phyloP scores from a whole-genome alignment of 1,139 yeast genomes.

The Yamadazyma aaseri region DNA sequence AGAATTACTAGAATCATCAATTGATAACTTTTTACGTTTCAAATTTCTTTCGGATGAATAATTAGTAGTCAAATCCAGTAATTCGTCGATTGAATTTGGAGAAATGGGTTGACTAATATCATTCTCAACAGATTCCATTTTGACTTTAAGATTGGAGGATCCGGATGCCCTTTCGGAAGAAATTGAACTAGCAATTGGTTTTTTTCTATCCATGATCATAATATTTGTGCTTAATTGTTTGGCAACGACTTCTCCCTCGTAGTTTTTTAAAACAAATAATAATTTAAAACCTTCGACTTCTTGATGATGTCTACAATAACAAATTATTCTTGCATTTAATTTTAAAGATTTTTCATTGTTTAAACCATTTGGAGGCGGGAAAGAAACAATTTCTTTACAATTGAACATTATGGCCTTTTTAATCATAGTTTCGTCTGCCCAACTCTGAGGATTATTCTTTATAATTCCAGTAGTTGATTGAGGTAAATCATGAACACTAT shows the following conservation, averaged over 20 bases:
- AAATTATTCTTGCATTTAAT: conserved; percentile 81
- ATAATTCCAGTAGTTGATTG: conserved; percentile 23
- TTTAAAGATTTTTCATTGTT: conserved; percentile 53
- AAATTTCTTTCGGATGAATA: conserved; percentile 37
- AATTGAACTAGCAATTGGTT: conserved; percentile 20
- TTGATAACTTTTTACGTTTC: conserved; percentile 44
- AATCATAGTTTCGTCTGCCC: conserved; percentile 73
- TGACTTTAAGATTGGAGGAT: conserved; percentile 7
- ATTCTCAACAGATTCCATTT: conserved; percentile 11
- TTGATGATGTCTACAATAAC: conserved; percentile 93
- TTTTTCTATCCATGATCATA: conserved; percentile 92
- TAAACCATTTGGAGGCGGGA: conserved; percentile 62
- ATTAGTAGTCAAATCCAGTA: conserved; percentile 57
- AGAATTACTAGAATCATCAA: conserved; percentile 42
- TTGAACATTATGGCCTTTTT: conserved; percentile 87
- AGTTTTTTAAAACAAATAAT: conserved; percentile 66
- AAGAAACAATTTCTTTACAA: conserved; percentile 80
- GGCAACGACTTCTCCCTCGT: conserved; percentile 62
- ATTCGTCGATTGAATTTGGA: conserved; percentile 66
- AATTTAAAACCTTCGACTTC: conserved; percentile 79
- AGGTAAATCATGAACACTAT: conserved; percentile 4
- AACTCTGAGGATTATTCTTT: conserved; percentile 51
- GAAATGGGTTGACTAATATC: conserved; percentile 41
- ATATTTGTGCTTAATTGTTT: conserved; percentile 71
- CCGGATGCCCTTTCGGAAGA: conserved; percentile 5